phyloP scores from a whole-genome alignment of 306 rosid genomes.

The Cyclanthera cordifolia region DNA sequence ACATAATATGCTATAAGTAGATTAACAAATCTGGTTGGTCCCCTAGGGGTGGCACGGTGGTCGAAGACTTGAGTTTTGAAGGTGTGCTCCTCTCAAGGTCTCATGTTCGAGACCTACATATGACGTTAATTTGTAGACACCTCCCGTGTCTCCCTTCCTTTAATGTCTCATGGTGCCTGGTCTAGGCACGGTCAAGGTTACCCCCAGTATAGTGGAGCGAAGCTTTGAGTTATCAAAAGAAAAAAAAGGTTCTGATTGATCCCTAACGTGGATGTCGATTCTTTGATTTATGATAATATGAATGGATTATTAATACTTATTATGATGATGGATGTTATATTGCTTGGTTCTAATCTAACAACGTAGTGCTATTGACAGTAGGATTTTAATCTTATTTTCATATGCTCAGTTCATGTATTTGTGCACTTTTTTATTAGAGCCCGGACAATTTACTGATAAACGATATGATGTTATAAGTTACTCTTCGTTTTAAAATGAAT shows the following conservation, averaged over 20 bases:
- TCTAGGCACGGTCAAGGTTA: no score
- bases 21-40: no score
- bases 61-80: no score
- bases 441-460: background rate
- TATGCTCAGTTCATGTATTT: background rate
- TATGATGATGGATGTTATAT: background rate
- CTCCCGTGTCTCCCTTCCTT: no score
- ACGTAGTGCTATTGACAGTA: background rate
- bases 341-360: background rate
- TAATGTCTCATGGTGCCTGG: no score
- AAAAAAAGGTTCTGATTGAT: background rate
- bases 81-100: no score
- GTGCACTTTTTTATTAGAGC: background rate
- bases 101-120: no score
- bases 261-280: background rate
- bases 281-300: background rate
- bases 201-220: no score
- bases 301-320: background rate
- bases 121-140: no score
- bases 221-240: no score
- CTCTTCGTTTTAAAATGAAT: background rate
- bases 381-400: background rate
- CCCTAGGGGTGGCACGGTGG: no score
- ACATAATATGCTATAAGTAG: no score
- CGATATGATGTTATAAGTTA: background rate